phyloP scores from a whole-genome alignment of 768 basidiomycete genomes.

The Trametes cubensis region DNA sequence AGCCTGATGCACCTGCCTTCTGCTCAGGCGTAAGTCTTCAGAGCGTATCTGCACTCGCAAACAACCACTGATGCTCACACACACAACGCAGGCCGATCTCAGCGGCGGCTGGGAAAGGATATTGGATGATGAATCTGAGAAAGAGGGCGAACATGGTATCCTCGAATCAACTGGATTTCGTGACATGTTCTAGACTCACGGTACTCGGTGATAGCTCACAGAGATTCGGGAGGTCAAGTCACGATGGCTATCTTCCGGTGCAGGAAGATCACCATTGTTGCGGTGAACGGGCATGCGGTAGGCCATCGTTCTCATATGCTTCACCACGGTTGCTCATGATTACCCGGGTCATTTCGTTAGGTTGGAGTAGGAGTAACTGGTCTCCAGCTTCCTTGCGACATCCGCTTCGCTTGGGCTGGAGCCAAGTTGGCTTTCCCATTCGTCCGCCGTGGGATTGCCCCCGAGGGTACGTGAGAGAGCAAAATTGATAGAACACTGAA shows the following conservation, averaged over 20 bases:
- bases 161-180: neutral
- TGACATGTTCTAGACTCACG: too few species aligned
- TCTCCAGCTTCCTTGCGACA: conserved; percentile 54
- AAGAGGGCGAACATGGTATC: conserved; percentile 51
- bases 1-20: conserved; percentile 52
- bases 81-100: conserved; percentile 47
- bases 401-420: conserved; percentile 54
- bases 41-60: too few species aligned
- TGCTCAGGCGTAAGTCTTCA: conserved; percentile 52
- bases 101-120: conserved; percentile 49
- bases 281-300: conserved; percentile 55
- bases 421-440: conserved; percentile 55
- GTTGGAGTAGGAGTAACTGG: conserved; percentile 54
- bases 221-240: conserved; percentile 52
- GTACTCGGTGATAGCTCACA: conserved; percentile 39
- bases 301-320: conserved; percentile 8
- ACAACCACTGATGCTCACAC: too few species aligned
- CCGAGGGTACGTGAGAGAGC: conserved; percentile 44
- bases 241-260: conserved; percentile 52
- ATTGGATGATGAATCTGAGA: conserved; percentile 41
- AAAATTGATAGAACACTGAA: neutral
- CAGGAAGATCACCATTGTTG: conserved; percentile 56
- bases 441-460: conserved; percentile 49
- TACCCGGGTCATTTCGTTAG: conserved; percentile 25
- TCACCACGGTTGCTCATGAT: neutral